A percentile compares a stretch with the other conserved stretches of the same genome.
Conservation (phyloP, 331 rosid genomes). For the Malus hybrid region DNA sequence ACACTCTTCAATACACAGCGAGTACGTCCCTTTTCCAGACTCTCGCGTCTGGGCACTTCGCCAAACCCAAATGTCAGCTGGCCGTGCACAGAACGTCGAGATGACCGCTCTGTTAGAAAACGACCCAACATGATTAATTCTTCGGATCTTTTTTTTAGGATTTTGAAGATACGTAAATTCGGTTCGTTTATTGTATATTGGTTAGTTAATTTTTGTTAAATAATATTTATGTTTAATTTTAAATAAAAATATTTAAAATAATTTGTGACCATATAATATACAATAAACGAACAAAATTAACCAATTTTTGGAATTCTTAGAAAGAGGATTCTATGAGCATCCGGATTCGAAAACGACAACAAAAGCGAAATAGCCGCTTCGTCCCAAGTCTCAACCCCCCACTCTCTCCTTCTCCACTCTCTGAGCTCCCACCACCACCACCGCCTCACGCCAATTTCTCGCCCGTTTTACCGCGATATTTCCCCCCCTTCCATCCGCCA, state of each 20-base stretch:
- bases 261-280: too few relatives aligned
- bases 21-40: background rate
- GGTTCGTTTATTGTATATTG: too few relatives aligned
- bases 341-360: background rate
- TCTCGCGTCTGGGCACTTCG: background rate
- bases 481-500: constrained; percentile 8
- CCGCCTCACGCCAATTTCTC: constrained; percentile 13
- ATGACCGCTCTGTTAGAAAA: background rate
- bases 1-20: background rate
- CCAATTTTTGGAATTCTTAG: too few relatives aligned
- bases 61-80: background rate
- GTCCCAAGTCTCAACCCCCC: background rate
- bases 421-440: constrained; percentile 6
- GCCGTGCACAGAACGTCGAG: background rate
- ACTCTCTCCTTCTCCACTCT: background rate
- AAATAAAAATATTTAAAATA: too few relatives aligned
- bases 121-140: background rate
- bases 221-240: too few relatives aligned
- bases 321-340: too few relatives aligned
- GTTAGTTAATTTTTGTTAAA: too few relatives aligned
- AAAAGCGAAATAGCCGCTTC: constrained; percentile 8
- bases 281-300: too few relatives aligned
- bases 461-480: constrained; percentile 26
- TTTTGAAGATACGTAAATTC: too few relatives aligned
- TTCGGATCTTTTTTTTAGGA: too few relatives aligned